A percentile compares a stretch with the other conserved stretches of the same genome.
phyloP scores from a whole-genome alignment of 495 filamentous ascomycete species.

The Aspergillus carlsbadensis region DNA sequence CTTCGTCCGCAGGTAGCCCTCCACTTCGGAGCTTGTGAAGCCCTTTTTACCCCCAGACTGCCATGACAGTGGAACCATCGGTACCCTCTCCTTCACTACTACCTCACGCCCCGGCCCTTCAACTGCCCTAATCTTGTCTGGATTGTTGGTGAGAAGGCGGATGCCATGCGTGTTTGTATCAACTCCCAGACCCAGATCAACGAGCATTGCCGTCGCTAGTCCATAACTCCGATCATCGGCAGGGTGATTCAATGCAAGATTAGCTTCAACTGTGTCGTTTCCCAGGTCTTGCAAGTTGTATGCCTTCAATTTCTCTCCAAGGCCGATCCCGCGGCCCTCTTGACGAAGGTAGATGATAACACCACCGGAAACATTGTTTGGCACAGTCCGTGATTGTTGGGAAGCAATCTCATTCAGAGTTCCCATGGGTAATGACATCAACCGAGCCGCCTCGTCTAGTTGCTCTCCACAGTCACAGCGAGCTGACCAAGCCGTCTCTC shows the following conservation, averaged over 20 bases:
- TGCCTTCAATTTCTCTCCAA: constrained; percentile 94
- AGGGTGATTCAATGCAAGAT: constrained; percentile 85
- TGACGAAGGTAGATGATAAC: constrained; percentile 95
- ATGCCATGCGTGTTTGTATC: constrained; percentile 64
- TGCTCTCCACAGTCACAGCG: constrained; percentile 98
- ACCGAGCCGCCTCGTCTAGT: constrained; percentile 88
- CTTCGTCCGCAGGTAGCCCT: constrained; percentile 93
- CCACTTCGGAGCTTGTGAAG: constrained; percentile 82
- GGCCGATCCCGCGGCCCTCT: constrained; percentile 92
- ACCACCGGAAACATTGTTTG: constrained; percentile 64
- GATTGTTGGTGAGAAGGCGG: constrained; percentile 92
- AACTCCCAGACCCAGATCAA: constrained; percentile 72
- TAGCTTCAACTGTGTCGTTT: constrained; percentile 94
- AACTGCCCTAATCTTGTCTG: constrained; percentile 92
- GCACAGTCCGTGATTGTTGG: constrained; percentile 38
- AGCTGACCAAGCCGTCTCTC: constrained; percentile 96
- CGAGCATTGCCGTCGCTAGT: constrained; percentile 87
- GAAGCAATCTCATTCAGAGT: constrained; percentile 35
- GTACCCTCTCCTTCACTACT: constrained; percentile 81
- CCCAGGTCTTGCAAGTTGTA: constrained; percentile 97
- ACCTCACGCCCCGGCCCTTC: constrained; percentile 89
- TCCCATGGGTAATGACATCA: constrained; percentile 79
- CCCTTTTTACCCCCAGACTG: constrained; percentile 75
- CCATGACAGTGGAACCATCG: constrained; percentile 97
- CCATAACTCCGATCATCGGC: constrained; percentile 95